Conservation (phyloP, 1,139 yeast species). For the Meyerozyma sp. region DNA sequence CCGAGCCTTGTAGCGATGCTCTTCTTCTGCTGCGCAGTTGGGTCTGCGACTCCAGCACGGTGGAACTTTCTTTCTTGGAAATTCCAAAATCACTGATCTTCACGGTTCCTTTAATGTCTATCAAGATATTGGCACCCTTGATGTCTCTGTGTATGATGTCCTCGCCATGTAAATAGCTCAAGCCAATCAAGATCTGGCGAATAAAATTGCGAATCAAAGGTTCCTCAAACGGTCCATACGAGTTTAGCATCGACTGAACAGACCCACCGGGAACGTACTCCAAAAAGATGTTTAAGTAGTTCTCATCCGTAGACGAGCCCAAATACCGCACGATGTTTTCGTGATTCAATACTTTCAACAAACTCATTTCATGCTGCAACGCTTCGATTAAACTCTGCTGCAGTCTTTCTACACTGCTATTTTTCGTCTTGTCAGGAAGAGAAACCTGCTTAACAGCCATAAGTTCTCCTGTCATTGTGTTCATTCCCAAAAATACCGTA, state of each 20-base stretch:
- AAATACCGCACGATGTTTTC: conserved; percentile 88
- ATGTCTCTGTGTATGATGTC: conserved; percentile 88
- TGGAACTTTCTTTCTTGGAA: conserved; percentile 61
- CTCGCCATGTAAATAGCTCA: conserved; percentile 73
- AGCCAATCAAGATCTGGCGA: conserved; percentile 77
- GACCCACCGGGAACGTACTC: conserved; percentile 98
- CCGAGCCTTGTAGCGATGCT: conserved; percentile 88
- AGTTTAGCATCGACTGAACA: conserved; percentile 76
- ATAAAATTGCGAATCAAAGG: conserved; percentile 80
- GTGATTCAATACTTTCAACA: conserved; percentile 77
- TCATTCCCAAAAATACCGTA: conserved; percentile 87
- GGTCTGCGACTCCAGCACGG: conserved; percentile 17
- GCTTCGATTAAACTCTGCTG: conserved; percentile 73
- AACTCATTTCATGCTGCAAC: conserved; percentile 74
- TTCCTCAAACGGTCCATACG: conserved; percentile 91
- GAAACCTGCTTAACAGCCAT: conserved; percentile 97
- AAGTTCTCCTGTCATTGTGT: conserved; percentile 85
- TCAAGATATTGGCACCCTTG: conserved; percentile 87
- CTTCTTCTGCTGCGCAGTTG: conserved; percentile 35
- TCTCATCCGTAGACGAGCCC: conserved; percentile 76
- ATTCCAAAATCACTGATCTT: conserved; percentile 95
- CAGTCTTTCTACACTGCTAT: conserved; percentile 30
- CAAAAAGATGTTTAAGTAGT: conserved; percentile 71
- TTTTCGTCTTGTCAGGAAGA: conserved; percentile 38
- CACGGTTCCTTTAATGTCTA: conserved; percentile 86